A percentile compares a stretch with the other conserved stretches of the same genome.
These are phyloP conservation scores for Chlamydomonas incerta DNA, from an alignment of 139 green algal genomes.

Conservation along the genomic window DNA sequence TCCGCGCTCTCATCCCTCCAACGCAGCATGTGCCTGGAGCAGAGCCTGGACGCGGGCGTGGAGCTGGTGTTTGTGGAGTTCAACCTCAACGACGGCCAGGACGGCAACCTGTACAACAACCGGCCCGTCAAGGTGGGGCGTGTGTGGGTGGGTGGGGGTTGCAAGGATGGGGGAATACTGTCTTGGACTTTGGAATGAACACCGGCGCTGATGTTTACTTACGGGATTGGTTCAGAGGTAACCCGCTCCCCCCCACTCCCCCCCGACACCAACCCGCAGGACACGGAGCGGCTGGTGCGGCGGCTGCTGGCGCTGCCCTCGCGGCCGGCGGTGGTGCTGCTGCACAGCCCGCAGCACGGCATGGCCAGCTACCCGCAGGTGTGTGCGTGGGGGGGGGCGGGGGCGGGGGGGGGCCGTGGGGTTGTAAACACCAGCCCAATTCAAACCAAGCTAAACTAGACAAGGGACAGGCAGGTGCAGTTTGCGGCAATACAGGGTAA, in stretches of 20 bases:
- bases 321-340: not conserved
- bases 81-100: not conserved
- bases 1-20: too few relatives aligned
- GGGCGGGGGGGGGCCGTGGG: too few relatives aligned
- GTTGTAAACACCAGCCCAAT: too few relatives aligned
- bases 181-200: too few relatives aligned
- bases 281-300: not conserved
- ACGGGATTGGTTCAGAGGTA: too few relatives aligned
- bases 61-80: conserved; percentile 40
- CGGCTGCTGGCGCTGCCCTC: not conserved
- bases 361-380: not conserved
- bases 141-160: not conserved
- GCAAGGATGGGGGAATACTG: too few relatives aligned
- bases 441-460: too few relatives aligned
- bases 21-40: conserved; percentile 41
- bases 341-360: not conserved
- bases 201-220: too few relatives aligned
- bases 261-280: not conserved
- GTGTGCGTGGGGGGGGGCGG: too few relatives aligned
- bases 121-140: not conserved
- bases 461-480: too few relatives aligned
- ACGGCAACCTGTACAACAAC: not conserved
- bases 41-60: conserved; percentile 2
- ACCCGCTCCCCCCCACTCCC: too few relatives aligned
- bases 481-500: too few relatives aligned